phyloP scores from a whole-genome alignment of 306 rosid species.

The Gillenia trifoliata region DNA sequence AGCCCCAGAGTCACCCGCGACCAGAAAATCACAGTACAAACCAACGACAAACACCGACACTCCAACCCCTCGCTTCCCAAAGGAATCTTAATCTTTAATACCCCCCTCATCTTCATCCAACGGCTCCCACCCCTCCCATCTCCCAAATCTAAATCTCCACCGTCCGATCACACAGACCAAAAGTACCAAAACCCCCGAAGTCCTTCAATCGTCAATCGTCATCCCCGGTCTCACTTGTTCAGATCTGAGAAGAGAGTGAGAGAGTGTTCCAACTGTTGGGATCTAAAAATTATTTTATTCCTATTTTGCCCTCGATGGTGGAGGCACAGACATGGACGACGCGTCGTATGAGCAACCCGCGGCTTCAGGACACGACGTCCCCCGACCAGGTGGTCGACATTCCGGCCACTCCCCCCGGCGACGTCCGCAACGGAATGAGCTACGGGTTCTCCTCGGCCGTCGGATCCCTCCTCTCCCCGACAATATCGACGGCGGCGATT shows the following conservation, averaged over 20 bases:
- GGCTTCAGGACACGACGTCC: conserved; percentile 30
- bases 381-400: conserved; percentile 63
- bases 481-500: conserved; percentile 35
- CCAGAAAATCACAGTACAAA: background rate
- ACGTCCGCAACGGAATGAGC: conserved; percentile 38
- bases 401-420: conserved; percentile 63
- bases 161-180: conserved; percentile 12
- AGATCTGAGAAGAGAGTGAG: conserved; percentile 31
- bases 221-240: background rate
- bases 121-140: background rate
- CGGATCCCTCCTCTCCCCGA: conserved; percentile 37
- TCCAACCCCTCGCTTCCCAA: background rate
- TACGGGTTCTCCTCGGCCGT: conserved; percentile 18
- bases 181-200: background rate
- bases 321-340: conserved; percentile 94
- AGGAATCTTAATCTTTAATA: background rate
- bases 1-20: background rate
- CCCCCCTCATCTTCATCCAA: conserved; percentile 19
- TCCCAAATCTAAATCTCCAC: conserved; percentile 27
- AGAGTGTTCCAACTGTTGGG: background rate
- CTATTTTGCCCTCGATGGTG: conserved; percentile 45
- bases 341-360: conserved; percentile 81
- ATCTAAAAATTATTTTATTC: background rate
- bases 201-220: background rate
- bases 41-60: conserved; percentile 30